Evolutionary conservation across 2,329 filamentous ascomycete species (phyloP).

Genomic region (Fusarium nisikadoi): DNA sequence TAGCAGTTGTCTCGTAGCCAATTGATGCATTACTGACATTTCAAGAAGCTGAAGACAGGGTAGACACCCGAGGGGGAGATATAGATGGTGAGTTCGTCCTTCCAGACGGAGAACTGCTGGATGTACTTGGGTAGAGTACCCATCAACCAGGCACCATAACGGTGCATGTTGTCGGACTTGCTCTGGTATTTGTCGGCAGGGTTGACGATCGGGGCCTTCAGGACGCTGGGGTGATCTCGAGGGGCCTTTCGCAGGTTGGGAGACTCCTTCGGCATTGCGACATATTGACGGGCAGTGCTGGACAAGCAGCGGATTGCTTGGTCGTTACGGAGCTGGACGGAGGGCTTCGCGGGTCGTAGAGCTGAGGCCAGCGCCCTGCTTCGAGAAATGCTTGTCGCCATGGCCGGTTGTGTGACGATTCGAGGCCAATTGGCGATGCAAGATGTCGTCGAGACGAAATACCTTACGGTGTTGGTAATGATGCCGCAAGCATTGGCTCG

Average conservation of each 20-base stretch:
- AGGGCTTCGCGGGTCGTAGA: conserved; percentile 63
- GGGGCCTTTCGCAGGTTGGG: conserved; percentile 75
- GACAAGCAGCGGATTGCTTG: conserved; percentile 62
- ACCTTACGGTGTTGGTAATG: conserved; percentile 47
- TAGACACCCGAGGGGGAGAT: conserved; percentile 89
- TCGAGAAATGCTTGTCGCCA: conserved; percentile 70
- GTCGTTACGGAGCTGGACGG: conserved; percentile 54
- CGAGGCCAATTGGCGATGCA: conserved; percentile 58
- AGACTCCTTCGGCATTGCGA: conserved; percentile 69
- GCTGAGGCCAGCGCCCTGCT: conserved; percentile 66
- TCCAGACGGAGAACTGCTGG: conserved; percentile 99
- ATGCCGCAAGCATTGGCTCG: conserved; percentile 44
- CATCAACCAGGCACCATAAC: conserved; percentile 96
- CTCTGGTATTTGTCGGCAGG: conserved; percentile 92
- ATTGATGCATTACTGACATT: conserved; percentile 62
- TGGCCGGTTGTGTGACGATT: conserved; percentile 53
- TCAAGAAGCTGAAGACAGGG: conserved; percentile 93
- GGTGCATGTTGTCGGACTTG: conserved; percentile 88
- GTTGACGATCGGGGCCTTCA: conserved; percentile 85
- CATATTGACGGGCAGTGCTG: conserved; percentile 59
- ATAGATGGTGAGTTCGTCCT: conserved; percentile 96
- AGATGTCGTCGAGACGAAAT: conserved; percentile 43
- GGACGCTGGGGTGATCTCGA: conserved; percentile 66
- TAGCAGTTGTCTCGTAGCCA: conserved; percentile 5
- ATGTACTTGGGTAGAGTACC: conserved; percentile 97